Base-by-base conservation (phyloP, 768 basidiomycete genomes). In the Tulasnella sp. region DNA sequence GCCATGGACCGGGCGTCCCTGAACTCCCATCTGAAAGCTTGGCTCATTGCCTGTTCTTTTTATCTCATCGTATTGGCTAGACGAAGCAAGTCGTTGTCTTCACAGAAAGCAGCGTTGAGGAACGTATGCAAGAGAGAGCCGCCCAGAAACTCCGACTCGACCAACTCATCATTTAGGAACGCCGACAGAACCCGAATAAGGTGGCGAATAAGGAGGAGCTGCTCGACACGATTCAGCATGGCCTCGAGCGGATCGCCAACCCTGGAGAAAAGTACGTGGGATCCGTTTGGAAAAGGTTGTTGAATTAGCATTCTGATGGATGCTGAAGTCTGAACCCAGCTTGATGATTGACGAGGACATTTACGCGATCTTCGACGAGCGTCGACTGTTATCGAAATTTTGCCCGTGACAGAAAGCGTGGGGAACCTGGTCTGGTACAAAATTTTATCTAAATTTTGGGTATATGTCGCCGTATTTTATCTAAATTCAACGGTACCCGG, bases 41-140 rank as follows among this genome's bases (percentile, higher is more conserved):
- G 39, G 25, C 19, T 49, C 25, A 42, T 15, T 22, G 2, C n/a
- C 52, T 22, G 0, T 52, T 11, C 9, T 25, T 4, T 34, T 39
- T 40, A 75, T 96, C 96, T 0, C 96, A 97, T 84, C 93, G 95
- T 76, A 97, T 97, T 78, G 96, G 96, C 3, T 96, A 98, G 84
- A 97, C 93, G 67, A 98, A 97, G 84, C 96, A 98, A 83, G 96
- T 97, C 25, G 96, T 95, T 80, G 96, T 97, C 5, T 99, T 94
- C 80, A 97, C 96, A 0, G 94, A 97, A 84, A 93, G 92, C 68
- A 96, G 94, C 76, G 96, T 97, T 9, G 96, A 97, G 83, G 96
- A 97, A 84, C 89, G 96, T 42, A 96, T 98, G 88, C 84, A 97
- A 38, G 96, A 97, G 84, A 86, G 95, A 6, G 96, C 95, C 0